Evolutionary conservation across 129 eudicot species (phyloP), one percentile per base, ranked within the genome.

Genomic region (Pulicaria dysenterica): DNA sequence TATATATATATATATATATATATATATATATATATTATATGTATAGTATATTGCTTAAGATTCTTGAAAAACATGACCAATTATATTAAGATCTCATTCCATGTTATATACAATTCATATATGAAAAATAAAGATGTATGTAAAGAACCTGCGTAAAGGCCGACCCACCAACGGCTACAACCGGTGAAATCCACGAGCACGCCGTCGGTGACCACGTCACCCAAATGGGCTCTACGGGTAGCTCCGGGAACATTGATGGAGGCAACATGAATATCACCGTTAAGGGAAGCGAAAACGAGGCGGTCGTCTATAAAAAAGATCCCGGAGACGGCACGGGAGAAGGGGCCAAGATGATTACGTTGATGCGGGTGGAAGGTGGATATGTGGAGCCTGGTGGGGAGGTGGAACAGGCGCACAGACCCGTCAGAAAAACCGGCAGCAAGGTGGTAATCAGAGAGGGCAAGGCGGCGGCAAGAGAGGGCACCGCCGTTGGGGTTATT

Each of bases 381-480:
- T 12, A 90, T 24, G 74, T 87, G 89, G 53, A 63, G 57, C 69
- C 82, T 70, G 16, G 81, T 67, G 46, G 85, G 86, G 46, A 94
- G 87, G 81, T 87, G 93, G 73, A 87, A 94, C 4, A 94, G 82
- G 42, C 83, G 89, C 45, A 94, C 93, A 0, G 95, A 83, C 7
- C 98, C 98, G 38, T 94, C 95, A 9, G 96, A 88, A 70, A 90
- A 90, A 5, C 98, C 98, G 0, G 95, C 98, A 3, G 96, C 98
- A 13, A 94, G 79, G 76, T 85, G 86, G 82, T 74, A 70, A 12
- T 84, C 85, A 3, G 92, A 87, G 36, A 94, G 66, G 3, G 92
- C 90, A 31, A 94, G 82, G 56, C 98, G 96, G 49, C 89, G 90
- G 69, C 98, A 94, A 4, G 83, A 65, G 46, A 87, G 81, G 51